Conservation (phyloP, 139 green algal genomes). For the Coccomyxa sp. region DNA sequence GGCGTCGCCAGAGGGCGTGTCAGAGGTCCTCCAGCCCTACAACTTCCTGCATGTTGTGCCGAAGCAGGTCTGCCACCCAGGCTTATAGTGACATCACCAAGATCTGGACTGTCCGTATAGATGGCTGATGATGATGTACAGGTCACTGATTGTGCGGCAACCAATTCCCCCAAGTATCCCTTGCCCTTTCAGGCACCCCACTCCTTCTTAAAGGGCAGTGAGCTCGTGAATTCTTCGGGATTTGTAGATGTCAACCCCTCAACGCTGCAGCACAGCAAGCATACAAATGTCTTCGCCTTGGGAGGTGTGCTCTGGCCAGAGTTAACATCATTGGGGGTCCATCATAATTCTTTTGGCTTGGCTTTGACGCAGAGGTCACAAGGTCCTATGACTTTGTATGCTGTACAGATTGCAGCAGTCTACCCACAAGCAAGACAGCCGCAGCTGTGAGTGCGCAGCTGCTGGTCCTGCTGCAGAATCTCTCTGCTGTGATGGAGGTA, state of each 20-base stretch:
- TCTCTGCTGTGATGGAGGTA: neutral
- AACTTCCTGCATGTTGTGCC: neutral
- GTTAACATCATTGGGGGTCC: neutral
- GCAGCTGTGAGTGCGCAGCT: neutral
- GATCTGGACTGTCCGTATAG: neutral
- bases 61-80: neutral
- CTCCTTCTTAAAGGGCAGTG: neutral
- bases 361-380: neutral
- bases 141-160: too few relatives aligned
- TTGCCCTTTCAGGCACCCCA: neutral
- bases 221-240: neutral
- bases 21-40: neutral
- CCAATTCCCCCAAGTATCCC: too few relatives aligned
- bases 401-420: neutral
- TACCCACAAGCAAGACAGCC: neutral
- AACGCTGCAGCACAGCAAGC: neutral
- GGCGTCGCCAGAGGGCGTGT: neutral
- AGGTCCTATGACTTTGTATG: neutral
- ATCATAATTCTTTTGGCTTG: neutral
- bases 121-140: neutral
- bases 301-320: neutral
- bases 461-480: neutral
- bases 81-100: neutral
- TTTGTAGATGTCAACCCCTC: conserved; percentile 1
- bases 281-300: neutral